Conservation (phyloP, 2,329 filamentous ascomycete genomes). For the Fusarium metavorans region DNA sequence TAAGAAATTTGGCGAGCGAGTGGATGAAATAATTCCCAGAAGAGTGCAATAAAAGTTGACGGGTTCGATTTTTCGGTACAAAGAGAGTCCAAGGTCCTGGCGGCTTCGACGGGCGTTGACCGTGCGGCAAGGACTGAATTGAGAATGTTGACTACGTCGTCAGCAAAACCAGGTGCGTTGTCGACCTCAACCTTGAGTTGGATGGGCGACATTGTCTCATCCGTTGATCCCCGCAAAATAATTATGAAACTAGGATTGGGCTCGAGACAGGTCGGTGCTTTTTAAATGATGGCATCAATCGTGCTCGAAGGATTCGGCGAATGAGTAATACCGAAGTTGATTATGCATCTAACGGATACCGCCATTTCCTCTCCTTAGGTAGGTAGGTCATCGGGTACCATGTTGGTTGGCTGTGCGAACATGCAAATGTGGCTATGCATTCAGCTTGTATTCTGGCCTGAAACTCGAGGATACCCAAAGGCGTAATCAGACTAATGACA, state of each 20-base stretch:
- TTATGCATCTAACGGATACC: neutral
- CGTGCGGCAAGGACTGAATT: conserved; percentile 1
- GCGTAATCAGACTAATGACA: neutral
- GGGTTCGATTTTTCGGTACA: neutral
- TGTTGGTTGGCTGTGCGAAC: neutral
- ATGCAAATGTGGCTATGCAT: neutral
- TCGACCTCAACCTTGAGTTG: conserved; percentile 11
- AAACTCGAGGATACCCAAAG: neutral
- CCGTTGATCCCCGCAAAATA: neutral
- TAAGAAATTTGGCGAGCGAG: conserved; percentile 36
- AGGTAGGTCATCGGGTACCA: neutral
- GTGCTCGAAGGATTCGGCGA: neutral
- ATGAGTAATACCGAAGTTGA: neutral
- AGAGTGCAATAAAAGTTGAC: conserved; percentile 36
- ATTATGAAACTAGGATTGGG: neutral
- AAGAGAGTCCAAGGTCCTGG: conserved; percentile 15
- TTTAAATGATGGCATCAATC: neutral
- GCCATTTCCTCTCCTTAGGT: neutral
- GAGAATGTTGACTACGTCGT: conserved; percentile 13
- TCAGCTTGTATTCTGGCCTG: neutral
- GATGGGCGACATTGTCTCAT: neutral
- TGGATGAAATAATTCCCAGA: conserved; percentile 40
- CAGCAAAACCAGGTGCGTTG: conserved; percentile 11
- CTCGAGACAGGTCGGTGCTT: neutral
- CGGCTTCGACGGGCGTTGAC: neutral